Evolutionary conservation across 176 grass and related monocot species (phyloP).

Genomic region (Hyparrhenia diplandra): DNA sequence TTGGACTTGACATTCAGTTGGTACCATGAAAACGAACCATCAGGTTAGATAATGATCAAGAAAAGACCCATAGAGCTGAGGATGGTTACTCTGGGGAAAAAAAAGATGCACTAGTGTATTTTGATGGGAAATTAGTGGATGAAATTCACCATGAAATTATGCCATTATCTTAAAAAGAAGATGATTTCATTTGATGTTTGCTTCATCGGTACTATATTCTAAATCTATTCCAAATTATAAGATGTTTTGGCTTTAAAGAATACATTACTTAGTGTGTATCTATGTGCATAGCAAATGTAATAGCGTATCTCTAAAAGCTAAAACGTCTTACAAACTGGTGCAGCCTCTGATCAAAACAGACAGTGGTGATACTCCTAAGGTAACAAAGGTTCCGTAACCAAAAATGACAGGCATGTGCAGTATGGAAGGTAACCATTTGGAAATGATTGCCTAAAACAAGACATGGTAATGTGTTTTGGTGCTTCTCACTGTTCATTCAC

Average conservation of each 20-base stretch:
- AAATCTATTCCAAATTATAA: too few species aligned
- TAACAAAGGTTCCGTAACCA: neutral
- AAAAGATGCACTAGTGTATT: neutral
- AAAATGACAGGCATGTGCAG: neutral
- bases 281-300: too few species aligned
- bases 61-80: neutral
- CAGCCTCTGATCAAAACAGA: neutral
- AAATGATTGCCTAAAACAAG: neutral
- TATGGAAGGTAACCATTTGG: neutral
- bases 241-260: too few species aligned
- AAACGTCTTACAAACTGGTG: neutral
- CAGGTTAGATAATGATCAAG: neutral
- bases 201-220: neutral
- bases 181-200: neutral
- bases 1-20: neutral
- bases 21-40: constrained; percentile 2
- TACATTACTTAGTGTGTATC: too few species aligned
- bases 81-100: neutral
- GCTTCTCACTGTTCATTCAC: neutral
- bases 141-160: neutral
- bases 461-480: neutral
- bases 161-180: neutral
- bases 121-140: neutral
- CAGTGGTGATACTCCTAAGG: neutral
- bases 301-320: too few species aligned